A percentile compares a stretch with the other conserved stretches of the same genome.
phyloP scores from a whole-genome alignment of 1,284 basidiomycete genomes.

The Bondarzewia mesenterica region DNA sequence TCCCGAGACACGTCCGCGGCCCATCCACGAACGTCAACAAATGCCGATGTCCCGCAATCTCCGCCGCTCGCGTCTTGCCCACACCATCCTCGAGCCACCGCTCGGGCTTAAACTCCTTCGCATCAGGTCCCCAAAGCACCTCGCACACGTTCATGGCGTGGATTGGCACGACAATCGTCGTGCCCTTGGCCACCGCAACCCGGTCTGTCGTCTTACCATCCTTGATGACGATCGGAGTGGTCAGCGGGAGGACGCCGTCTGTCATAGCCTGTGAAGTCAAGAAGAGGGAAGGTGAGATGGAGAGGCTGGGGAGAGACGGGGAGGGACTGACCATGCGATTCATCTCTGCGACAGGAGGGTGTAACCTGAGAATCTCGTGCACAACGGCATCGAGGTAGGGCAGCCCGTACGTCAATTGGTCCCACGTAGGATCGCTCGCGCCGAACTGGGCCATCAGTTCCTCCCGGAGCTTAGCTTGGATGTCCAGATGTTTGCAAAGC shows the following conservation, averaged over 20 bases:
- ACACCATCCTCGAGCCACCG: constrained; percentile 19
- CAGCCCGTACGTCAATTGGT: neutral
- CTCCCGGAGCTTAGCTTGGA: neutral
- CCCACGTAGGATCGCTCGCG: neutral
- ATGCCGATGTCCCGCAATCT: constrained; percentile 32
- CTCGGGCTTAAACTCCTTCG: constrained; percentile 20
- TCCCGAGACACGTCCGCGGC: constrained; percentile 32
- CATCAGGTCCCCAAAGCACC: constrained; percentile 35
- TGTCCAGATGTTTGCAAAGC: neutral
- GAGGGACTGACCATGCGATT: constrained; percentile 18
- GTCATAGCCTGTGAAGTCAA: constrained; percentile 24
- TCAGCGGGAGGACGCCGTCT: constrained; percentile 49
- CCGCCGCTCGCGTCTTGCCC: constrained; percentile 21
- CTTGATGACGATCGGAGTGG: constrained; percentile 28
- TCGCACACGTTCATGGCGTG: constrained; percentile 37
- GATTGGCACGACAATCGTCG: constrained; percentile 31
- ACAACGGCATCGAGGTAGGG: constrained; percentile 21
- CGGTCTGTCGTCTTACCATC: constrained; percentile 30
- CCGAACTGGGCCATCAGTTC: neutral
- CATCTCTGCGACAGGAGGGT: constrained; percentile 15
- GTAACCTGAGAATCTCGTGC: constrained; percentile 19
- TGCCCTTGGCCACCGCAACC: constrained; percentile 38
- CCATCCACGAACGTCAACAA: constrained; percentile 34
- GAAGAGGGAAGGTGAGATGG: too few species aligned
- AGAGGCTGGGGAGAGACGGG: too few species aligned